Evolutionary conservation across 75 land plant species (phyloP), one percentile per base, ranked within the genome.

Genomic region (Chamaecyparis obtusa): DNA sequence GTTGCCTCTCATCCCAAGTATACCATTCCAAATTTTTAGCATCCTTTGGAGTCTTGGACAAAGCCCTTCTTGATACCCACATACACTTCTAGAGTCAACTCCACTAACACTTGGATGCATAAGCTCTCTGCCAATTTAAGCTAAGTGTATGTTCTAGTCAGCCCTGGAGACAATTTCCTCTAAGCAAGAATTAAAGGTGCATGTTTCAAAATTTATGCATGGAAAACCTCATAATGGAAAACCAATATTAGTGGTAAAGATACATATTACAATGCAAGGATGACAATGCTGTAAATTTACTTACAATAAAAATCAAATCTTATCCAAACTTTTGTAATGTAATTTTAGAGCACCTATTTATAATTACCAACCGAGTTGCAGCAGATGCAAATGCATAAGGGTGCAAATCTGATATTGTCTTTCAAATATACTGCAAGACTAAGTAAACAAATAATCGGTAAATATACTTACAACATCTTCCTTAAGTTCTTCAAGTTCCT

Each of bases 381-480:
- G 46, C 44, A 39, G 81, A 35, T 81, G 83, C 30, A 44, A 80
- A 80, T 81, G 15, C 83, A 24, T n/a, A 81, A 81, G 5, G 27
- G 49, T 44, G 14, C 16, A 81, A 44, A 24, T 27, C 32, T 81
- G 32, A 81, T 37, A 41, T n/a, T 81, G 14, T 5, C 43, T 37
- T 81, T 80, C 4, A 36, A 56, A 19, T 39, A 15, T 64, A 57
- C 39, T 51, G 85, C 74, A 84, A 35, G 2, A 84, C 17, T 21
- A 79, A 30, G 35, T 46, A 16, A 2, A 32, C 7, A 86, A 30
- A 46, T 9, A 60, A 39, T 9, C 16, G 84, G 51, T 33, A 69
- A 87, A 19, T 17, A 13, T 21, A 87, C 97, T 90, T 89, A 97
- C 99, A 77, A 95, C 95, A 84, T 96, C 95, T 82, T 84, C 91